Evolutionary conservation across 1,284 basidiomycete genomes (phyloP).

Genomic region (Tylopilus sp.): DNA sequence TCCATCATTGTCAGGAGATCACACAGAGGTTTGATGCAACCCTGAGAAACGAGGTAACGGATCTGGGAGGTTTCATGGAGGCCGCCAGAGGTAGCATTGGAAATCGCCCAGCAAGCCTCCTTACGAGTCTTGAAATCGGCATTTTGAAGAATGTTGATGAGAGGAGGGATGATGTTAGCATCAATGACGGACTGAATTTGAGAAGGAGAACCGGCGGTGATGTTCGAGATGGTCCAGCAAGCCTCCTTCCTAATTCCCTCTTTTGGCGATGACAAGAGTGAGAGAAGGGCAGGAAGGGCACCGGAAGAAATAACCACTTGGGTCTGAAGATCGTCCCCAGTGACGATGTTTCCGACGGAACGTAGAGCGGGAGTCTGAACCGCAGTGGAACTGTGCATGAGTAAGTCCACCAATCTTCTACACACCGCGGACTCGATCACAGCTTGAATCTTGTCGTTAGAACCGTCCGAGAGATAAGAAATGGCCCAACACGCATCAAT

Average conservation of each 20-base stretch:
- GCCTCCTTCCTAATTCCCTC: conserved; percentile 96
- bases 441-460: conserved; percentile 99
- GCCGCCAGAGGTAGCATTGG: conserved; percentile 97
- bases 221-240: conserved; percentile 99
- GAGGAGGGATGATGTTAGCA: conserved; percentile 91
- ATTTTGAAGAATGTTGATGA: conserved; percentile 97
- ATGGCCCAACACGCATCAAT: conserved; percentile 99
- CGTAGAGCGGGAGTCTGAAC: conserved; percentile 99
- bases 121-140: conserved; percentile 99
- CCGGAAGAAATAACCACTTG: conserved; percentile 98
- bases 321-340: conserved; percentile 97
- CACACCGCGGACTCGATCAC: conserved; percentile 99
- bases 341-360: conserved; percentile 98
- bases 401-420: conserved; percentile 93
- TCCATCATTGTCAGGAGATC: conserved; percentile 97
- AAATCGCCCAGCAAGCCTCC: conserved; percentile 99
- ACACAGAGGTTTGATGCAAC: conserved; percentile 98
- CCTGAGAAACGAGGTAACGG: conserved; percentile 95
- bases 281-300: conserved; percentile 88
- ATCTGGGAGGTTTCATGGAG: conserved; percentile 97
- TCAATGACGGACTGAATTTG: conserved; percentile 93
- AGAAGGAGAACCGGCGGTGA: conserved; percentile 94
- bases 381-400: conserved; percentile 96
- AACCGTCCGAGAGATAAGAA: conserved; percentile 98
- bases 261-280: conserved; percentile 91